Evolutionary conservation across 768 basidiomycete species (phyloP), one percentile per base, ranked within the genome.

Genomic region (Serendipita vermifera): DNA sequence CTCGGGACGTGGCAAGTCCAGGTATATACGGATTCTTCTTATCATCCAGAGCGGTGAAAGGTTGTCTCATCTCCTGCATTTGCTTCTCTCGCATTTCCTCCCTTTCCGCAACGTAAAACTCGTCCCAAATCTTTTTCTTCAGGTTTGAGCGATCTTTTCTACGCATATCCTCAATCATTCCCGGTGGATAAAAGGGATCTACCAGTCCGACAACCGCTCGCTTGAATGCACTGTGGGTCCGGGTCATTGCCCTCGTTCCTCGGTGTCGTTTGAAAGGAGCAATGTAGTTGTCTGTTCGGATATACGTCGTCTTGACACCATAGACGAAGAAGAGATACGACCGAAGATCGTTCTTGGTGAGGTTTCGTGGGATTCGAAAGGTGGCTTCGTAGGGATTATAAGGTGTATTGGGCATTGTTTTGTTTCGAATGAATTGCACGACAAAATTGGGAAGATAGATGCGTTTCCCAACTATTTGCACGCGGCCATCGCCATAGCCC

Each of bases 361-460:
- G 75, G 38, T 81, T 84, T 59, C 80, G 79, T n/a, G 90, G 85
- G 36, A 94, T 76, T 56, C 89, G 87, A 73, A 97, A 94, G 2
- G 92, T 97, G 6, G 91, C 92, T 68, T 91, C 85, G 72, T 85
- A 91, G 1, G 92, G 91, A 59, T 97, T 93, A 74, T 97, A 97
- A 1, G 89, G 75, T 61, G 85, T 72, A 0, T 84, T 87, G 2
- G 71, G 68, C 0, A 77, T 81, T 0, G 89, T 91, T 61, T 83
- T 71, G 67, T 97, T 97, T 22, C 87, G 81, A 39, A 93, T 81
- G 57, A 97, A 75, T 57, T 78, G 77, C 69, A 94, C 83, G 59
- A 86, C 68, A 65, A 85, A 75, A 68, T 97, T 94, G 36, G 92
- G 92, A 33, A 97, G 82, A 71, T 91, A 96, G 22, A 96, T 75